Evolutionary conservation across 305 asterid species (phyloP), one percentile per base, ranked within the genome.

Genomic region (Fraxinus sp.): DNA sequence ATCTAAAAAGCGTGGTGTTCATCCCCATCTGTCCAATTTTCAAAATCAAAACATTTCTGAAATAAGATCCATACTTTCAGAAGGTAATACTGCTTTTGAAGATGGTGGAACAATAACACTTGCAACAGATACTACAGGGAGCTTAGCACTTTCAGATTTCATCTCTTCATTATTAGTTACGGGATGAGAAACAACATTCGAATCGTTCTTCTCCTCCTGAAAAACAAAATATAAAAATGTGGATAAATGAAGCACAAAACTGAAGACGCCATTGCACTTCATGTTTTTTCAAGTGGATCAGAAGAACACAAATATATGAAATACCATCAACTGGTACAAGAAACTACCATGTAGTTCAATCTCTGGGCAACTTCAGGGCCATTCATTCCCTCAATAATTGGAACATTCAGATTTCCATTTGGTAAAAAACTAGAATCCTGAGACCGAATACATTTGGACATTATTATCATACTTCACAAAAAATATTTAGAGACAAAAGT

Each of bases 341-440:
- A 83, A 73, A 76, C 73, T 87, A 95, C 98, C 97, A 74, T 78
- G 83, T 86, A 70, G 57, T 85, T 87, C 85, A 92, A 85, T 84
- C 95, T 89, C 20, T 90, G 96, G 11, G 88, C 90, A 86, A 90
- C 93, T 92, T 93, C 98, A 57, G 91, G 91, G 77, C 97, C 98
- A 85, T 86, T 87, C 84, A 93, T 90, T 84, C 98, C 99, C 81
- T 96, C 99, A 77, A 91, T 85, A 68, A 91, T 77, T 36, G 96
- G 97, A 81, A 80, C 86, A 84, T 90, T 90, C 64, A 85, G 77
- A 88, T 84, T 96, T 75, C 97, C 98, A 90, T 92, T 93, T 85
- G 91, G 86, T 59, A 86, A 82, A 88, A 90, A 86, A 89, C 90
- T 81, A 85, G 96, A 87, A 88, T 94, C 98, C 99, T 96, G 92